A percentile compares a stretch with the other conserved stretches of the same genome.
phyloP scores from a whole-genome alignment of 2,329 filamentous ascomycete genomes.

The Orbilia oligospora region DNA sequence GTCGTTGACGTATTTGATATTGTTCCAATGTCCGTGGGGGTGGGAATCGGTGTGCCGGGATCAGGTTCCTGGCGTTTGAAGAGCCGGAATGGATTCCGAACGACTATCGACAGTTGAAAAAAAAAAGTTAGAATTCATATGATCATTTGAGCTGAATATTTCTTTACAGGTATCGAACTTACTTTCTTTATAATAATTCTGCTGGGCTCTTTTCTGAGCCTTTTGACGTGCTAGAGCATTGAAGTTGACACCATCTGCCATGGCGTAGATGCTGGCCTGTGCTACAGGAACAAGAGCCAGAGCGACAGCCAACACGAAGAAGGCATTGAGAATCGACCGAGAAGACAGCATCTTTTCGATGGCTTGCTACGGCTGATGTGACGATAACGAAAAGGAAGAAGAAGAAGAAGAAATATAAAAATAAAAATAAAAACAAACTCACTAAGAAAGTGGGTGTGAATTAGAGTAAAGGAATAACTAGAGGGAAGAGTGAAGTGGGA shows the following conservation, averaged over 20 bases:
- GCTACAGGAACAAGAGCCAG: slow-evolving; percentile 31
- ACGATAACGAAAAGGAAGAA: not conserved
- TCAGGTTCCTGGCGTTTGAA: slow-evolving; percentile 48
- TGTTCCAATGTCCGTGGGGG: slow-evolving; percentile 3
- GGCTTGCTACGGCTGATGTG: slow-evolving; percentile 43
- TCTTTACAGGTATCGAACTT: not conserved
- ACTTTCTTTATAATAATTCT: slow-evolving; percentile 22
- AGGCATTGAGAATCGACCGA: slow-evolving; percentile 36
- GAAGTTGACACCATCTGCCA: slow-evolving; percentile 39
- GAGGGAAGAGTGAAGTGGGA: not conserved
- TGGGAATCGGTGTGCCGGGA: slow-evolving; percentile 15
- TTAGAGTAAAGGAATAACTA: not conserved
- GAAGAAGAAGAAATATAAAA: not conserved
- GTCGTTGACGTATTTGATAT: slow-evolving; percentile 41
- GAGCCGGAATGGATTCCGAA: slow-evolving; percentile 32
- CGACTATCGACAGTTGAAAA: not conserved
- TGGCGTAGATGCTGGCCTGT: slow-evolving; percentile 47
- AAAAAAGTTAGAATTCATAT: slow-evolving; percentile 1
- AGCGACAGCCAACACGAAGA: slow-evolving; percentile 40
- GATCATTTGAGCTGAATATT: not conserved
- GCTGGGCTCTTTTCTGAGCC: slow-evolving; percentile 51
- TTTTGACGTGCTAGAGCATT: slow-evolving; percentile 54
- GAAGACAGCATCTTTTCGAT: slow-evolving; percentile 34
- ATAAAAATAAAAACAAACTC: not conserved
- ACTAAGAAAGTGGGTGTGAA: too few species aligned